Evolutionary conservation across 108 stramenopile species (phyloP), one percentile per base, ranked within the genome.

Genomic region (Stephanodiscus minutulus): DNA sequence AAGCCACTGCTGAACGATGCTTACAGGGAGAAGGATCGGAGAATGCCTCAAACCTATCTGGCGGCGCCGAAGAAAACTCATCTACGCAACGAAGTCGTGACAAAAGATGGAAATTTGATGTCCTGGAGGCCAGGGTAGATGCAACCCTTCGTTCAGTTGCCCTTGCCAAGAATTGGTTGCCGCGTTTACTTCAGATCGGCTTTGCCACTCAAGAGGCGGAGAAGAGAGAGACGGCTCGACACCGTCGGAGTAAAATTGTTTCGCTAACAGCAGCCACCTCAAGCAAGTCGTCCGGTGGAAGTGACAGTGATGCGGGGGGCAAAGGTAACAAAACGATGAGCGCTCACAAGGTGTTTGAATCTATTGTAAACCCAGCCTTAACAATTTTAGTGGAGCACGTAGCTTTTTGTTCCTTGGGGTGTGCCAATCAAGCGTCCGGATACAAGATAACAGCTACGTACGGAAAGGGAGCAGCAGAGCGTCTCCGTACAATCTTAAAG

Each of bases 81-180:
- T 66, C 78, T 18, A 68, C 78, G 15, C 78, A 79, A 68, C 47
- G 70, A 65, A 66, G 55, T 66, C 55, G 82, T 48, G 58, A 82
- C 61, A 95, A 92, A 54, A 83, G 91, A 62, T 95, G 93, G 93
- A 95, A 92, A 66, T 91, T 90, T 57, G 93, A 95, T 49, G 77
- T 90, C 29, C 84, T 95, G 8, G 93, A 95, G 48, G 82, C 90
- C 0, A 72, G 93, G 37, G 91, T 90, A 28, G 70, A 87, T 37
- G 80, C 89, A 37, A 91, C 93, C 13, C 74, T 85, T 50, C 83
- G 86, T 59, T 82, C 87, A 20, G 93, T 92, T 25, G 71, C 77
- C 27, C 58, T 92, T 25, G 81, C 85, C 6, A 85, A 86, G 43
- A 84, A 72, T 25, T 95, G 93, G 93, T 53, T 95, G 25, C 91